Base-by-base conservation (phyloP, 1,139 yeast species). In the Taiozyma sp. region DNA sequence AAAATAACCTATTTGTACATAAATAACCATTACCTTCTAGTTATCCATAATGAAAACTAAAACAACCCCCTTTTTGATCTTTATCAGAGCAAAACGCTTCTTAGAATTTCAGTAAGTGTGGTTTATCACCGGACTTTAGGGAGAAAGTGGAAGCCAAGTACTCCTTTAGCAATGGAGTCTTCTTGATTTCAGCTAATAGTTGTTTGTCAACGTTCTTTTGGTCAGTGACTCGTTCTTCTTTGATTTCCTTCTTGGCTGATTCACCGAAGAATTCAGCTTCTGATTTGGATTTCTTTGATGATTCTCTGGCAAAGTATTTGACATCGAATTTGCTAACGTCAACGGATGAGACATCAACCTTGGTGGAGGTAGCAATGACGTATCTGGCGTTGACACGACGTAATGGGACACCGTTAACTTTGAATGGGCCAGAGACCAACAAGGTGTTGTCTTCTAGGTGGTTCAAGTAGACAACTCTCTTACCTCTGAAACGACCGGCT, bases 401-500 rank as follows among this genome's bases (percentile, higher is more conserved):
- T 74, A 88, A 83, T 74, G 97, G 97, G 62, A 89, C 97, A 80
- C 97, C 97, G 77, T 89, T 89, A 68, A 89, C 84, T 83, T 88
- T 89, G 95, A 88, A 89, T 68, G 97, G 97, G 70, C 97, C 97
- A 55, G 95, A 77, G 59, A 89, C 95, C 70, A 89, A 84, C 68
- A 89, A 80, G 61, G 96, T 88, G 87, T 85, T 86, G 81, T 89
- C 96, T 77, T 87, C 93, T 71, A 89, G 83, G 74, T 83, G 75
- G 85, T 88, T 88, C 72, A 89, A 83, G 85, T 83, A 85, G 57
- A 89, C 96, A 65, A 89, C 97, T 78, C 97, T 88, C 86, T 89
- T 89, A 72, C 97, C 97, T 77, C 96, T 85, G 91, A 87, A 89
- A 77, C 96, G 87, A 73, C 97, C 97, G 67, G 96, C 96, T 72